Evolutionary conservation across 2,329 filamentous ascomycete genomes (phyloP).

Genomic region (Didymella keratinophila): DNA sequence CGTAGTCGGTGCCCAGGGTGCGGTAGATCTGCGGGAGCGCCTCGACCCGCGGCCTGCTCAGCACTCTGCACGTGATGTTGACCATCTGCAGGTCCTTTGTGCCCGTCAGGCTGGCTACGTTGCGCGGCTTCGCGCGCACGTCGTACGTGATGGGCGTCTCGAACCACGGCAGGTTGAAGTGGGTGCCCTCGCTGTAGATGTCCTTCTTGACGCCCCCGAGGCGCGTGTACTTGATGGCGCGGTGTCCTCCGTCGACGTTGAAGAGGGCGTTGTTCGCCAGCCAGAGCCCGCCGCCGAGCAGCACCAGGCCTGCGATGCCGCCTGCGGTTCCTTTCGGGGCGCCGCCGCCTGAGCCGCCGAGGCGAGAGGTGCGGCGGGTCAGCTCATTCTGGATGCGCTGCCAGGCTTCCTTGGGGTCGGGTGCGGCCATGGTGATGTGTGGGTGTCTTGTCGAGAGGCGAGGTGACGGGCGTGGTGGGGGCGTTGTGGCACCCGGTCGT

Average conservation of each 20-base stretch:
- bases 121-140: conserved; percentile 95
- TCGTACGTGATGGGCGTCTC: conserved; percentile 97
- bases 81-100: conserved; percentile 99
- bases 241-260: conserved; percentile 94
- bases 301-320: conserved; percentile 61
- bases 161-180: conserved; percentile 94
- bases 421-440: conserved; percentile 42
- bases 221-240: conserved; percentile 97
- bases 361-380: conserved; percentile 53
- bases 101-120: conserved; percentile 94
- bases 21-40: conserved; percentile 96
- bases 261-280: conserved; percentile 71
- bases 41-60: conserved; percentile 86
- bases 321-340: conserved; percentile 62
- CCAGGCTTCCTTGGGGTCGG: conserved; percentile 72
- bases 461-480: neutral
- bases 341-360: conserved; percentile 59
- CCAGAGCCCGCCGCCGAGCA: conserved; percentile 63
- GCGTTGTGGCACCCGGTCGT: conserved; percentile 24
- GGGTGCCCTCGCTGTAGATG: conserved; percentile 97
- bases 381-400: conserved; percentile 69
- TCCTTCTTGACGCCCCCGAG: conserved; percentile 92
- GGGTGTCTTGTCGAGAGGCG: neutral
- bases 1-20: conserved; percentile 93
- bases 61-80: conserved; percentile 99